Evolutionary conservation across 1,284 basidiomycete species (phyloP).

Genomic region (Vanrija sp.): DNA sequence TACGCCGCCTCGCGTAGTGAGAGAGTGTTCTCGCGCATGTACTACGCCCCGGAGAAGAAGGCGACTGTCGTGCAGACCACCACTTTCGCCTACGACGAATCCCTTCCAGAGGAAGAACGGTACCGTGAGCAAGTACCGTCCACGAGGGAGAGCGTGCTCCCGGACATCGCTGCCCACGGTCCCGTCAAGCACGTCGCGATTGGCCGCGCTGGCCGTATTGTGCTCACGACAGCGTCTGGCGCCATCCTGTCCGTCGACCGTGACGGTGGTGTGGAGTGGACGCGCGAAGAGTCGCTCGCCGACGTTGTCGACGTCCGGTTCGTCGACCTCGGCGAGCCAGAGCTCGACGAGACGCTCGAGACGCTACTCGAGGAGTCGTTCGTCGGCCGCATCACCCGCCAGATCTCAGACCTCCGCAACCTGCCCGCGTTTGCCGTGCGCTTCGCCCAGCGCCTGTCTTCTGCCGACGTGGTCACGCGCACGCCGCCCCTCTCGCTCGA

Average conservation of each 20-base stretch:
- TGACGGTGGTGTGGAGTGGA: conserved; percentile 62
- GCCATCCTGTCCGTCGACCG: conserved; percentile 8
- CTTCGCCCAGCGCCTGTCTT: conserved; percentile 70
- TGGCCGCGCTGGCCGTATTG: not conserved
- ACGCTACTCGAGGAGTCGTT: conserved; percentile 58
- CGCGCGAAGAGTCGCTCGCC: conserved; percentile 75
- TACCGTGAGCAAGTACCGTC: conserved; percentile 13
- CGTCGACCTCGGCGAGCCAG: conserved; percentile 71
- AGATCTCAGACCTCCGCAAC: conserved; percentile 60
- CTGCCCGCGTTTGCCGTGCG: conserved; percentile 66
- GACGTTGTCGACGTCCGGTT: conserved; percentile 63
- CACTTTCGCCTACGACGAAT: conserved; percentile 9
- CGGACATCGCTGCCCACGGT: conserved; percentile 65
- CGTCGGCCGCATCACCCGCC: conserved; percentile 57
- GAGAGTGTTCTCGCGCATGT: conserved; percentile 59
- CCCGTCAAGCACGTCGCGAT: conserved; percentile 51
- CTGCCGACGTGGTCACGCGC: conserved; percentile 56
- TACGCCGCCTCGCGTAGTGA: conserved; percentile 28
- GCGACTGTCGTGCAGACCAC: conserved; percentile 2
- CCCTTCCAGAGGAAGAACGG: conserved; percentile 5
- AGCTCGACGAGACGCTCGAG: conserved; percentile 52
- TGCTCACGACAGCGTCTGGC: conserved; percentile 1
- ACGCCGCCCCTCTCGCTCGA: conserved; percentile 45
- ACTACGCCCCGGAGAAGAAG: conserved; percentile 60
- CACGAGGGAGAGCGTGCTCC: not conserved